Evolutionary conservation across 2,329 filamentous ascomycete genomes (phyloP).

Genomic region (Metarhizium robertsii): DNA sequence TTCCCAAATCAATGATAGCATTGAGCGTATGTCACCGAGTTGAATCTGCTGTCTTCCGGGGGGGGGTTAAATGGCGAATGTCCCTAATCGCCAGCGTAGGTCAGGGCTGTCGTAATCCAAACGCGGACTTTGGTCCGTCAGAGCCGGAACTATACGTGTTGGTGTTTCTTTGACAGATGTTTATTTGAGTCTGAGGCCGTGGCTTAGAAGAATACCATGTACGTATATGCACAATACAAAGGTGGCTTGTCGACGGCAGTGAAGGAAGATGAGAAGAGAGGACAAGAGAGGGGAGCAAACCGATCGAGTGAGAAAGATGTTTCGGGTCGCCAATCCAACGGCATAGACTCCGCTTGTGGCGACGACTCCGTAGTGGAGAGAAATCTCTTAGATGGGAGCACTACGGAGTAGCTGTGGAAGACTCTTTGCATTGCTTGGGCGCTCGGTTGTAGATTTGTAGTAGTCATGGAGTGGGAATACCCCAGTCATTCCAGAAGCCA

Average conservation of each 20-base stretch:
- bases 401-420: not conserved
- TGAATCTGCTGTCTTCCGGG: not conserved
- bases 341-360: not conserved
- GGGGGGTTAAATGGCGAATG: not conserved
- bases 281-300: not conserved
- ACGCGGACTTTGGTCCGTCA: not conserved
- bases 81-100: not conserved
- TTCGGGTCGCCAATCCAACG: not conserved
- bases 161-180: not conserved
- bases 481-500: not conserved
- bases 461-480: not conserved
- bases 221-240: not conserved
- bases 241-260: not conserved
- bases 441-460: not conserved
- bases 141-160: not conserved
- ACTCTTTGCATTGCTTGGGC: not conserved
- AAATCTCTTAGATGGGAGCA: not conserved
- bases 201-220: not conserved
- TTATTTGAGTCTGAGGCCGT: not conserved
- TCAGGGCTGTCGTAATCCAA: not conserved
- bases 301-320: not conserved
- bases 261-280: not conserved
- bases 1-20: too few species aligned
- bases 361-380: not conserved
- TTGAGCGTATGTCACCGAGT: not conserved